Conservation (phyloP, 306 rosid species). For the Spatholobus suberectus region DNA sequence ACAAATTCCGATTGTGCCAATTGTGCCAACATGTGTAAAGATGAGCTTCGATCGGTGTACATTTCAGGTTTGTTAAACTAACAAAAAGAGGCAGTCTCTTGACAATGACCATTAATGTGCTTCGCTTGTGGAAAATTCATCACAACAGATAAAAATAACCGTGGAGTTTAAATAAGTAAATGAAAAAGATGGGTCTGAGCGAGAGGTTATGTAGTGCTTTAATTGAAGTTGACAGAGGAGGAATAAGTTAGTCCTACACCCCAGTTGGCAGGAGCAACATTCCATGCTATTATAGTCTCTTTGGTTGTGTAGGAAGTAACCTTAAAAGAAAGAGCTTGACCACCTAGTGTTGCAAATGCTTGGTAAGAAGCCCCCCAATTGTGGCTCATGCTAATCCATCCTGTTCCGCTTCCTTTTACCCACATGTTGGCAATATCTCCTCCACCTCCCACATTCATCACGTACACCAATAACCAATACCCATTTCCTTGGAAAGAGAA, state of each 20-base stretch:
- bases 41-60: neutral
- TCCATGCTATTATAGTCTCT: conserved; percentile 67
- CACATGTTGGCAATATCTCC: conserved; percentile 74
- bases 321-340: conserved; percentile 80
- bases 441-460: conserved; percentile 93
- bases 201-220: neutral
- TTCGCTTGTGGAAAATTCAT: conserved; percentile 26
- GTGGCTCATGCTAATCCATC: conserved; percentile 88
- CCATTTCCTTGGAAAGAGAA: conserved; percentile 87
- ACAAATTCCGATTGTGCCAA: neutral
- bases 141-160: conserved; percentile 23
- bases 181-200: no score
- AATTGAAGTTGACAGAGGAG: conserved; percentile 60
- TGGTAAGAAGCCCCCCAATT: conserved; percentile 99
- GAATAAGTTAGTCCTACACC: conserved; percentile 65
- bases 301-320: conserved; percentile 70
- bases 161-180: neutral
- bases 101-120: conserved; percentile 10
- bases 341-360: conserved; percentile 72
- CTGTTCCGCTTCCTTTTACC: conserved; percentile 81
- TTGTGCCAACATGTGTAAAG: neutral
- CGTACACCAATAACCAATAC: conserved; percentile 86
- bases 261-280: conserved; percentile 81
- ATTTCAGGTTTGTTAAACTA: conserved; percentile 5
- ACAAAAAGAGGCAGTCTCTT: neutral